These are phyloP conservation scores for Arthrobotrys conoides DNA, from an alignment of 2,329 filamentous ascomycete species.

Conservation along the genomic window DNA sequence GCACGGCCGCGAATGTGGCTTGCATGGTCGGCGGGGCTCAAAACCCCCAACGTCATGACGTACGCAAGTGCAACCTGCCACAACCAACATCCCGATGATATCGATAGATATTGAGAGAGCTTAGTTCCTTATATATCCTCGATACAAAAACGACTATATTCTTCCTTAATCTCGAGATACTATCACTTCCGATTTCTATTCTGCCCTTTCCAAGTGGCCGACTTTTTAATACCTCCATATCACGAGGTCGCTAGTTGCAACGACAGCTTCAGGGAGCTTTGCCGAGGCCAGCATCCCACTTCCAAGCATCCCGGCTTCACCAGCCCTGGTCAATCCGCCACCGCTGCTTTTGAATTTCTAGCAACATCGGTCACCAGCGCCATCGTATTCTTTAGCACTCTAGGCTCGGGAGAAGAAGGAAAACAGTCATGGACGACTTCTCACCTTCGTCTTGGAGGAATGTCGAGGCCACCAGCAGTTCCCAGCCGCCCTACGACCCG, in stretches of 20 bases:
- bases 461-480: conserved; percentile 49
- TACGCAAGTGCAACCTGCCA: conserved; percentile 32
- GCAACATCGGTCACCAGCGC: background rate
- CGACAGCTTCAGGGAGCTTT: conserved; percentile 25
- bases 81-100: conserved; percentile 19
- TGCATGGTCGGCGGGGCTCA: conserved; percentile 43
- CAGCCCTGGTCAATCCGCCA: conserved; percentile 15
- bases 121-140: background rate
- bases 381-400: background rate
- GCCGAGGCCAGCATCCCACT: conserved; percentile 44
- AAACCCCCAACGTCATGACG: conserved; percentile 42
- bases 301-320: conserved; percentile 15
- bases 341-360: background rate
- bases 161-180: background rate
- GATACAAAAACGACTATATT: conserved; percentile 1
- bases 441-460: conserved; percentile 46
- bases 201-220: conserved; percentile 3
- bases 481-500: conserved; percentile 57
- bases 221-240: background rate
- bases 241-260: conserved; percentile 12
- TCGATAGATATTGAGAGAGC: too few relatives aligned
- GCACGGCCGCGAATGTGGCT: conserved; percentile 1
- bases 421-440: conserved; percentile 52
- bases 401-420: background rate
- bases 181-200: background rate